Conservation (phyloP, 371 early-diverging fungal genomes). For the Funneliformis caledonium region DNA sequence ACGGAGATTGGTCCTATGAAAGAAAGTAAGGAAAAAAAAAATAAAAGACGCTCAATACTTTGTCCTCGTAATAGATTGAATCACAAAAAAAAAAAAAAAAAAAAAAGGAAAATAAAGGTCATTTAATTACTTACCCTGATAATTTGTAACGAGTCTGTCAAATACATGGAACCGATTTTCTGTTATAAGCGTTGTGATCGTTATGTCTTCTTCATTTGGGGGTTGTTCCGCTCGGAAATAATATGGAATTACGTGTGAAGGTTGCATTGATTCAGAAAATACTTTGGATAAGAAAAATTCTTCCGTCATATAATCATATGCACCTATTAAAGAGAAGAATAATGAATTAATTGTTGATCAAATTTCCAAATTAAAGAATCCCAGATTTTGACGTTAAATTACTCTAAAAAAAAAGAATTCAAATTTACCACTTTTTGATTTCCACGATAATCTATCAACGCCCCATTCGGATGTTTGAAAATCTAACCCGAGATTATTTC, state of each 20-base stretch:
- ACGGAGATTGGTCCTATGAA: conserved; percentile 64
- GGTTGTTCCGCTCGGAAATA: conserved; percentile 58
- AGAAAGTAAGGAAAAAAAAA: neutral
- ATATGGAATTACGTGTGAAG: conserved; percentile 65
- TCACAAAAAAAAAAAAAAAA: neutral
- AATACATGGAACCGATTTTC: conserved; percentile 55
- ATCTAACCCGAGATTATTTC: neutral
- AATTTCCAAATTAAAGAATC: neutral
- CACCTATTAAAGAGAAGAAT: neutral
- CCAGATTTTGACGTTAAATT: too few relatives aligned
- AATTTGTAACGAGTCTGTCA: conserved; percentile 61
- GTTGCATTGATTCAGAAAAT: conserved; percentile 68
- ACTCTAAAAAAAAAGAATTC: neutral
- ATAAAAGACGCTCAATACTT: neutral
- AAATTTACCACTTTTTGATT: neutral
- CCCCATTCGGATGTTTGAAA: conserved; percentile 12
- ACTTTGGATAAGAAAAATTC: conserved; percentile 63
- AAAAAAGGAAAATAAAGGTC: neutral
- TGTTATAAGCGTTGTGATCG: conserved; percentile 58
- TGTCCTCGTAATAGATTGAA: neutral
- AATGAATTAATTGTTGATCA: neutral
- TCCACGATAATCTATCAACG: conserved; percentile 17
- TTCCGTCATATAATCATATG: conserved; percentile 44
- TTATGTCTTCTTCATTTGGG: conserved; percentile 63
- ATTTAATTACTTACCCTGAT: conserved; percentile 52